Evolutionary conservation across 2,329 filamentous ascomycete genomes (phyloP), one percentile per base, ranked within the genome.

Genomic region (Orbilia brochopaga): DNA sequence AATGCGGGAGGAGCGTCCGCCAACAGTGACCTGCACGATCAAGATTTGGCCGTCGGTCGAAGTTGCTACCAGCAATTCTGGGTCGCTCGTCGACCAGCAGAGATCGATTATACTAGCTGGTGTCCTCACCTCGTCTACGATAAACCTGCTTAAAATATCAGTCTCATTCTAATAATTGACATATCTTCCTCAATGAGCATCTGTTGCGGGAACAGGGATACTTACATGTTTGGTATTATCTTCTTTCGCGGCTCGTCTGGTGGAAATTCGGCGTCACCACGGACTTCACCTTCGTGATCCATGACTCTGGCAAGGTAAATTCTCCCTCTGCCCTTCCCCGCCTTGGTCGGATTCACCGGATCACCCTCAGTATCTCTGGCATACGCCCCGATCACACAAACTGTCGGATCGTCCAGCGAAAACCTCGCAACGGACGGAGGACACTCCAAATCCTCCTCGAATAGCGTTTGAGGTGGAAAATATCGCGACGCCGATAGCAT

Each of bases 221-320:
- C 57, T 40, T 69, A 74, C 70, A 75, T 63, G 35, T 73, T 65
- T 19, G 74, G 74, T 17, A 73, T 67, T 23, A 75, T 61, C 59
- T 75, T 75, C 58, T 72, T 67, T 44, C 70, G 40, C 10, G 69
- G 56, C 19, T 60, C 54, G 15, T 73, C 69, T 1, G 69, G 69
- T 13, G 69, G 69, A 13, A 73, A 73, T 4, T 58, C 67, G 15
- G 60, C 61, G 61, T 75, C 73, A 11, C 74, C 74, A 57, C 73
- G 62, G 19, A 74, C 74, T 32, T 75, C 74, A 4, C 69, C 57
- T 53, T 74, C 73, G 5, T 63, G 53, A 53, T 75, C 73, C 65
- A 69, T 63, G 21, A 74, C 73, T 44, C 69, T 59, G 1, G 53
- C 50, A 2, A 73, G 54, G 27, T 62, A 74, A 11, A 75, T 55